These are phyloP conservation scores for Ehretia macrophylla DNA, from an alignment of 257 asterid species.

Conservation along the genomic window DNA sequence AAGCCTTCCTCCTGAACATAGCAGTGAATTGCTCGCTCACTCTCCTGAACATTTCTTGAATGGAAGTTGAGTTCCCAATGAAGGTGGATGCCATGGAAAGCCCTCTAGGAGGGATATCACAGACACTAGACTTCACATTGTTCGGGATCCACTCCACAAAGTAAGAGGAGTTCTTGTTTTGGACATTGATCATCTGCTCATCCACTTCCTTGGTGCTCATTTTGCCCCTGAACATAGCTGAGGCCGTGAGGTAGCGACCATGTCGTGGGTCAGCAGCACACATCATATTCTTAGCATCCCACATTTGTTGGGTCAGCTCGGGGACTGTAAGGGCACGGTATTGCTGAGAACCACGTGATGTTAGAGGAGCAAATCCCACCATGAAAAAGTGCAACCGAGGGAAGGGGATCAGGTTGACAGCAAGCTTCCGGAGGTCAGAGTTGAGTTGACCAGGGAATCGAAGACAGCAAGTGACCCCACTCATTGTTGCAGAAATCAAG, in stretches of 20 bases:
- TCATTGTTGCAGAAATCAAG: constrained; percentile 85
- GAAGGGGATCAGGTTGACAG: constrained; percentile 83
- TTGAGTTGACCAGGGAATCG: constrained; percentile 89
- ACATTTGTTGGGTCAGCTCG: constrained; percentile 88
- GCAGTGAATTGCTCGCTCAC: constrained; percentile 96
- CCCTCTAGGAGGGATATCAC: constrained; percentile 89
- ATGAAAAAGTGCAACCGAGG: constrained; percentile 86
- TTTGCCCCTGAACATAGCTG: constrained; percentile 92
- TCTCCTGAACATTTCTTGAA: constrained; percentile 88
- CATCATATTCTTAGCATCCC: constrained; percentile 96
- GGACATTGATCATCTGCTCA: constrained; percentile 85
- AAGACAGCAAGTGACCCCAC: constrained; percentile 92
- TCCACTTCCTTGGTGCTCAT: constrained; percentile 92
- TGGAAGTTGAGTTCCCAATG: constrained; percentile 82
- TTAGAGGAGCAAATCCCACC: constrained; percentile 89
- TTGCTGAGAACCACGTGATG: constrained; percentile 90
- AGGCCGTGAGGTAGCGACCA: constrained; percentile 85
- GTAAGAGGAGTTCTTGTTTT: constrained; percentile 83
- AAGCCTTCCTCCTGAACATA: constrained; percentile 89
- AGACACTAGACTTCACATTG: constrained; percentile 85
- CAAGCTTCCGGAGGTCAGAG: constrained; percentile 83
- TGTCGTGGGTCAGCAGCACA: constrained; percentile 93
- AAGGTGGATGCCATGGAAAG: constrained; percentile 87
- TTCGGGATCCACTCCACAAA: constrained; percentile 92
- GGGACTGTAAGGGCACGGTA: constrained; percentile 87